Percentiles rank a stretch among this genome's conserved stretches.
Conservation (phyloP, 257 asterid genomes). For the Buddleja alternifolia region DNA sequence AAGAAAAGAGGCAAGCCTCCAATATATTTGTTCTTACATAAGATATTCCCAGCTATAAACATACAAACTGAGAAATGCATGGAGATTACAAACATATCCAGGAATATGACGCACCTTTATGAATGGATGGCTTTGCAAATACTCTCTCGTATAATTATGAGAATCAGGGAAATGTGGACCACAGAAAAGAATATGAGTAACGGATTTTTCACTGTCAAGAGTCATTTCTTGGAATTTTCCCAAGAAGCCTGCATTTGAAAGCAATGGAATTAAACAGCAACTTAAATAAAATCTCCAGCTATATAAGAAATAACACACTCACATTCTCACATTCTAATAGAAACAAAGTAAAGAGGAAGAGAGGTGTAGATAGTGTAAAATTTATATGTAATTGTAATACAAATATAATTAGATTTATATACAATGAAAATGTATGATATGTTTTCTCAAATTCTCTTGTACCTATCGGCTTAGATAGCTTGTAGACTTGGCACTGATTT, state of each 20-base stretch:
- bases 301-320: not conserved
- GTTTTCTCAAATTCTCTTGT: no score
- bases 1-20: not conserved
- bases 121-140: conserved; percentile 62
- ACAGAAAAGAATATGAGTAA: conserved; percentile 79
- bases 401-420: no score
- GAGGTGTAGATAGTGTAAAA: no score
- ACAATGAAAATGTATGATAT: no score
- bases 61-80: not conserved
- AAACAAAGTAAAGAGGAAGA: no score
- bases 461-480: no score
- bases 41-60: not conserved
- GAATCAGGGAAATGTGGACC: conserved; percentile 82
- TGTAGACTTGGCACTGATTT: no score
- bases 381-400: no score
- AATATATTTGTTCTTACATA: not conserved
- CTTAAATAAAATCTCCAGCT: not conserved
- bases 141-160: conserved; percentile 74
- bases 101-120: conserved; percentile 51
- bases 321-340: not conserved
- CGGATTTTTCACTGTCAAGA: conserved; percentile 28
- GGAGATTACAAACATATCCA: conserved; percentile 13
- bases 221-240: conserved; percentile 42
- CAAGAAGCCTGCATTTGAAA: conserved; percentile 39
- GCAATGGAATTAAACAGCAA: conserved; percentile 16